phyloP scores from a whole-genome alignment of 306 rosid genomes.

The Morella rubra region DNA sequence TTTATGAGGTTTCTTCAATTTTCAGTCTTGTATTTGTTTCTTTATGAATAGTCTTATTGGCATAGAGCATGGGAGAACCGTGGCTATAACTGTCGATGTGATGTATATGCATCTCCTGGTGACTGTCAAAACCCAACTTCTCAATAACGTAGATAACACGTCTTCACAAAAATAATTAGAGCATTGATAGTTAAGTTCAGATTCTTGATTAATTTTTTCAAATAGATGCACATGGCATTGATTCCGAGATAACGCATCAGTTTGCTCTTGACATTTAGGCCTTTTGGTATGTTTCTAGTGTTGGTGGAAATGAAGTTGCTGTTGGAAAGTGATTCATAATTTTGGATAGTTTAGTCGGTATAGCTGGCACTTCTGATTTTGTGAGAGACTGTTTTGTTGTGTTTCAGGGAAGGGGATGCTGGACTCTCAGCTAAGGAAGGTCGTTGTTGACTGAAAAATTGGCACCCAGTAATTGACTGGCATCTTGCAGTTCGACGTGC shows the following conservation, averaged over 20 bases:
- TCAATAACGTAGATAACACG: background rate
- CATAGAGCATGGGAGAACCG: background rate
- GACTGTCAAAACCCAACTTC: background rate
- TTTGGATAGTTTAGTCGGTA: background rate
- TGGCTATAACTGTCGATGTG: background rate
- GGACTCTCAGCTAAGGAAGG: conserved; percentile 38
- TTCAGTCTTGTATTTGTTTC: background rate
- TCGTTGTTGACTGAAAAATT: conserved; percentile 36
- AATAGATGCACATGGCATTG: background rate
- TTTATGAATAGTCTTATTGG: background rate
- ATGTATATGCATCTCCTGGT: background rate
- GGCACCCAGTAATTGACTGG: conserved; percentile 14
- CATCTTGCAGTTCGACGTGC: conserved; percentile 19
- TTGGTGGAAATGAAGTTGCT: background rate
- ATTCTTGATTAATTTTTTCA: background rate
- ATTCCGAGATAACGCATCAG: background rate
- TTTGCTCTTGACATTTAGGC: background rate
- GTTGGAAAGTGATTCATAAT: background rate
- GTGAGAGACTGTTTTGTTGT: conserved; percentile 20
- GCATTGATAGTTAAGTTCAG: background rate
- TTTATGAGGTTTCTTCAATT: background rate
- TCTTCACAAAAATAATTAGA: background rate
- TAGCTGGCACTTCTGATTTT: conserved; percentile 2
- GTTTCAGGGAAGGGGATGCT: conserved; percentile 40
- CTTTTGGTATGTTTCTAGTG: background rate